Percentiles rank a stretch among this genome's conserved stretches.
These are phyloP conservation scores for Kazachstania kunashirensis DNA, from an alignment of 805 yeast species.

Conservation along the genomic window DNA sequence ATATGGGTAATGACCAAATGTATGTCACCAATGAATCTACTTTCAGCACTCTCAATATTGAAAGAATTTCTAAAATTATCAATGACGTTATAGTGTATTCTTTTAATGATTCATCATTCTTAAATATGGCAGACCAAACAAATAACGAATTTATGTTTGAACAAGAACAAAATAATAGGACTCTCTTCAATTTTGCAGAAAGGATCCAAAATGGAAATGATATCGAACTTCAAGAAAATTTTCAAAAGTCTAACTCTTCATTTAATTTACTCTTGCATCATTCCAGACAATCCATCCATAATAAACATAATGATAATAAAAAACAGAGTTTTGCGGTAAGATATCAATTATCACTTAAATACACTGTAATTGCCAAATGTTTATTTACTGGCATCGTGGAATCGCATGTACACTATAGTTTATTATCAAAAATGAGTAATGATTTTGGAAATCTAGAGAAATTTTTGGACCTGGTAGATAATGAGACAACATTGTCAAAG, in stretches of 20 bases:
- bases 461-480: conserved; percentile 8
- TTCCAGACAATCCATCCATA: no score
- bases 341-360: conserved; percentile 24
- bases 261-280: conserved; percentile 7
- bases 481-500: conserved; percentile 2
- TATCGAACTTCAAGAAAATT: neutral
- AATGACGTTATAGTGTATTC: conserved; percentile 26
- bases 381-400: conserved; percentile 18
- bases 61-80: conserved; percentile 22
- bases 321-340: conserved; percentile 24
- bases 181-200: conserved; percentile 2
- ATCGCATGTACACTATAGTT: conserved; percentile 21
- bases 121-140: conserved; percentile 23
- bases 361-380: conserved; percentile 21
- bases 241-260: conserved; percentile 7
- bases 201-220: neutral
- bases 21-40: neutral
- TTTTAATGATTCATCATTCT: conserved; percentile 26
- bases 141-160: conserved; percentile 21
- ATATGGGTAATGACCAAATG: neutral
- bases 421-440: conserved; percentile 20
- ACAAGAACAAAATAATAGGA: conserved; percentile 6
- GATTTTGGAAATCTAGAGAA: conserved; percentile 19
- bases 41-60: conserved; percentile 11
- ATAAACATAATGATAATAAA: neutral